Base-by-base conservation (phyloP, 164 flowering plant species). In the Aristolochia contorta region DNA sequence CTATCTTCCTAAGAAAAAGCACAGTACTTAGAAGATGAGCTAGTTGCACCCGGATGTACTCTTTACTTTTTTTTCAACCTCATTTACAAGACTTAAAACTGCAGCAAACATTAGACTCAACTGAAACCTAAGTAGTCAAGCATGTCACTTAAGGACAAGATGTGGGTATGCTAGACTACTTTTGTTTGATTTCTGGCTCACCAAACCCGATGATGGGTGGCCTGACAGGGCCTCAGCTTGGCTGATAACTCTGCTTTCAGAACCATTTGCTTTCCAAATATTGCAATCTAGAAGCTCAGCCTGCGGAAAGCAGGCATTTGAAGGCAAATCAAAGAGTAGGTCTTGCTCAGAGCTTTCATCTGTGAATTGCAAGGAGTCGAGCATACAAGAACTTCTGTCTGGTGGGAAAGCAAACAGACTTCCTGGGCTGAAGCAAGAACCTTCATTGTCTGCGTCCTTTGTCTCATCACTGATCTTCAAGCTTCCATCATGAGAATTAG, bases 271-370 rank as follows among this genome's bases (percentile, higher is more conserved):
- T 9, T 58, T 65, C 62, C 57, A 65, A 25, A 43, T 19, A 59
- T 59, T 48, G 68, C 57, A 58, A 23, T 52, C 57, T 45, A 92
- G 83, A 48, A 89, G 96, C 73, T 93, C 97, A 57, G 98, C 97
- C 69, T 89, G 80, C 4, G 96, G 84, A 58, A 93, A 87, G 32
- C 84, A 81, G 48, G 83, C 66, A 56, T 81, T 80, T 57, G 86
- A 81, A 50, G 91, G 97, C 48, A 93, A 75, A 55, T 87, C 90
- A 52, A 89, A 74, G 61, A 90, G 89, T 68, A 93, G 67, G 76
- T 87, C 97, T 72, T 87, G 91, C 60, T 85, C 93, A 21, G 78
- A 76, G 65, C 66, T 78, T 49, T 80, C 89, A 57, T 82, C 89
- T 0, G 65, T 72, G 66, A 73, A 74, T 54, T 74, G 65, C 43